A percentile compares a stretch with the other conserved stretches of the same genome.
phyloP scores from a whole-genome alignment of 805 yeast species.

The Teunomyces tritomae region DNA sequence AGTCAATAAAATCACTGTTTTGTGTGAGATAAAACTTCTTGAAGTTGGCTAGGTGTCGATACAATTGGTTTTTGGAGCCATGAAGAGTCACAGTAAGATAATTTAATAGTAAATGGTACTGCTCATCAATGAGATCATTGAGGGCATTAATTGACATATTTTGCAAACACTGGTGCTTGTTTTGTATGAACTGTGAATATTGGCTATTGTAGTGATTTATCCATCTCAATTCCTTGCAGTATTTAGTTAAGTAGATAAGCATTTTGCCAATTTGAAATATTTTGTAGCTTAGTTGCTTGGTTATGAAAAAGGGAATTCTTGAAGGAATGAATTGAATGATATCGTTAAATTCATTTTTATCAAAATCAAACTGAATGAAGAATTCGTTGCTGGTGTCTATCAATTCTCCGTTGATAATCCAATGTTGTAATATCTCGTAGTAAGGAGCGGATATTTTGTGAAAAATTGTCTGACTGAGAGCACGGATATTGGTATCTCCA shows the following conservation, averaged over 20 bases:
- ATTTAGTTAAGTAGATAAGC: slow-evolving; percentile 56
- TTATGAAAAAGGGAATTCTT: slow-evolving; percentile 48
- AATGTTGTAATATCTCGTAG: slow-evolving; percentile 52
- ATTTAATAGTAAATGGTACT: slow-evolving; percentile 52
- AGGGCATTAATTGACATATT: slow-evolving; percentile 33
- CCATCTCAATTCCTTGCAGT: slow-evolving; percentile 72
- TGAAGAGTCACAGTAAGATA: slow-evolving; percentile 51
- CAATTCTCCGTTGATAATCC: slow-evolving; percentile 71
- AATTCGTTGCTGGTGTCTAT: slow-evolving; percentile 57
- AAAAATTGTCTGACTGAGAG: slow-evolving; percentile 45
- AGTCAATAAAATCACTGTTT: slow-evolving; percentile 78
- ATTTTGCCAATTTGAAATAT: slow-evolving; percentile 72
- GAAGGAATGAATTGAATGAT: slow-evolving; percentile 29
- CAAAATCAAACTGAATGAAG: slow-evolving; percentile 44
- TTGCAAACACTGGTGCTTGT: slow-evolving; percentile 30
- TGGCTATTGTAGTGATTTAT: slow-evolving; percentile 40
- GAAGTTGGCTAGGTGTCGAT: slow-evolving; percentile 56
- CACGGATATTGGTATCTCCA: slow-evolving; percentile 59
- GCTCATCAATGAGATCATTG: slow-evolving; percentile 34
- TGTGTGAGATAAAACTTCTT: slow-evolving; percentile 68
- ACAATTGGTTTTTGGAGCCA: slow-evolving; percentile 43
- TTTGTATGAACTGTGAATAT: slow-evolving; percentile 29
- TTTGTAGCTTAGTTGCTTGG: slow-evolving; percentile 35
- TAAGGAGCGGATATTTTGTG: slow-evolving; percentile 55
- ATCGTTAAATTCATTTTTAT: slow-evolving; percentile 30